Percentiles rank a stretch among this genome's conserved stretches.
Conservation (phyloP, 116 monocot species). For the Papilionanthe hybrid region DNA sequence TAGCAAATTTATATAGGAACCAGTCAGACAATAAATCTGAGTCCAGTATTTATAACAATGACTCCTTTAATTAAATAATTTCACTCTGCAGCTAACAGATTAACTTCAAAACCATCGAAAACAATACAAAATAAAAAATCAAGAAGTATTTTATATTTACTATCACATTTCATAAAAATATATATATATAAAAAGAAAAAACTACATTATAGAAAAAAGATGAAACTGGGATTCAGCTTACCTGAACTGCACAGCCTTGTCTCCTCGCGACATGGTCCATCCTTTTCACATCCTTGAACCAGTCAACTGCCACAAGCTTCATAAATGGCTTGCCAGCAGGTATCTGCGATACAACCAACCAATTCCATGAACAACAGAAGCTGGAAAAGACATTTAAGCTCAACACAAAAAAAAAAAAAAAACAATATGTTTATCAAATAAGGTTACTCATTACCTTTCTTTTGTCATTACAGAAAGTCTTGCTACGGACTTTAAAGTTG, state of each 20-base stretch:
- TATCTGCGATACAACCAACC: constrained; percentile 43
- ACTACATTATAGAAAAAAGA: not conserved
- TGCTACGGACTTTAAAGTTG: constrained; percentile 85
- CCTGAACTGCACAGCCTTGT: constrained; percentile 87
- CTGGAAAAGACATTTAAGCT: not conserved
- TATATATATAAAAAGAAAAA: not conserved
- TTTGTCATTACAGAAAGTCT: constrained; percentile 68
- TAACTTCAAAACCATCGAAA: not conserved
- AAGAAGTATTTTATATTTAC: not conserved
- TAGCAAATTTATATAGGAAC: not conserved
- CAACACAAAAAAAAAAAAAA: not conserved
- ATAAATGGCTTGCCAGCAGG: constrained; percentile 84
- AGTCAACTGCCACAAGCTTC: constrained; percentile 94
- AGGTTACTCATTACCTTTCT: constrained; percentile 48
- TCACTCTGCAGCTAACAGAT: not conserved
- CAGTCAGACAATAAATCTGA: not conserved
- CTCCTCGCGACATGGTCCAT: constrained; percentile 90
- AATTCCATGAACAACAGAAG: constrained; percentile 10
- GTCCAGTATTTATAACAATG: not conserved
- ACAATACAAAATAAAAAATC: not conserved
- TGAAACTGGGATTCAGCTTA: constrained; percentile 16
- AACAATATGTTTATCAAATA: not conserved
- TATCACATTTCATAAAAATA: not conserved
- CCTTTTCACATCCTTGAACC: constrained; percentile 73
- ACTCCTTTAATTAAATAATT: not conserved